Evolutionary conservation across 805 yeast species (phyloP), one percentile per base, ranked within the genome.

Genomic region (Blastobotrys mokoenaii): DNA sequence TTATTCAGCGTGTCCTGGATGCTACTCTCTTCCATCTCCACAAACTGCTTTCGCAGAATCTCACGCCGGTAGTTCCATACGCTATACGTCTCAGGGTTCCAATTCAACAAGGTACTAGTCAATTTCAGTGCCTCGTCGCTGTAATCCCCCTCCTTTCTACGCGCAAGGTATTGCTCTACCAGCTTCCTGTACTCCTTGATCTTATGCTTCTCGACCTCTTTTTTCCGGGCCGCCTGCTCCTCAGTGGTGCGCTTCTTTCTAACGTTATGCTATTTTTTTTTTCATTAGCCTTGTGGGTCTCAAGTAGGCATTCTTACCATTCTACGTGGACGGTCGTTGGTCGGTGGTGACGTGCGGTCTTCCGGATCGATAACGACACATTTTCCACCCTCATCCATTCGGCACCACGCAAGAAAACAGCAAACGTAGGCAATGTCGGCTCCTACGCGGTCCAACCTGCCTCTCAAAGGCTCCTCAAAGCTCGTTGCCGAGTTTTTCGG

Each of bases 21-120:
- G n/a, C 59, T 57, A 9, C 57, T 55, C 20, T 36, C 45, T 10
- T 44, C 37, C 32, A 14, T 34, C 0, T 36, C 46, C 25, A 54
- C 38, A 30, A 70, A 62, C 33, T 69, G 50, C 15, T 61, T 59
- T 0, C 50, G 35, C 15, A 88, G 64, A 2, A 83, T 77, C 51
- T 85, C 93, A 45, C 96, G 73, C 46, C 97, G 73, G 58, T 72
- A 84, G 59, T 93, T 93, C 97, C 97, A 93, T 0, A 78, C 70
- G 0, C 96, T 80, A 62, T 89, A 89, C 51, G 82, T 75, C 59
- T 93, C 97, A 0, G 97, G 96, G 56, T 89, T 88, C 42, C 75
- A 57, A 7, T 69, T 63, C 16, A 93, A 67, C 11, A 89, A 53
- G 15, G 67, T 64, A 0, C 83, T 72, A 0, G 94, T 82, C 17